phyloP scores from a whole-genome alignment of 306 rosid species.

The Vicia faba region DNA sequence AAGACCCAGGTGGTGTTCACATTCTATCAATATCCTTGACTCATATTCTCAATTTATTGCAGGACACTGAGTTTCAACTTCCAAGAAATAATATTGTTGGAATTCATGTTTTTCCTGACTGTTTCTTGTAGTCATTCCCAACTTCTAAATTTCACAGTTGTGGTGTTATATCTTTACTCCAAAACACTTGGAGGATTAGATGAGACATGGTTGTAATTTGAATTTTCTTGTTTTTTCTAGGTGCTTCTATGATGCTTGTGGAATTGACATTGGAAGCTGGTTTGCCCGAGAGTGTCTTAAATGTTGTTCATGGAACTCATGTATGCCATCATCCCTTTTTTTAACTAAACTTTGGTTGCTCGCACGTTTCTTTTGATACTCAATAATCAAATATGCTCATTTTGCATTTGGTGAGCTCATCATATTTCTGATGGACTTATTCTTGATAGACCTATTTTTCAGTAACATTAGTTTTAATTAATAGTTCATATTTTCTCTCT shows the following conservation, averaged over 20 bases:
- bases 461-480: no score
- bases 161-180: conserved; percentile 23
- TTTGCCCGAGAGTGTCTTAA: conserved; percentile 88
- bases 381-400: conserved; percentile 5
- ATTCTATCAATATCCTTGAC: conserved; percentile 33
- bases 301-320: conserved; percentile 91
- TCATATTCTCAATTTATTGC: conserved; percentile 24
- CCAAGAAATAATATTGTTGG: background rate
- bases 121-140: background rate
- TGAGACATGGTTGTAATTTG: conserved; percentile 1
- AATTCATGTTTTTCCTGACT: background rate
- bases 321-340: conserved; percentile 46
- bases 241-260: conserved; percentile 84
- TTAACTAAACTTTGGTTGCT: conserved; percentile 26
- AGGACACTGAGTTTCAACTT: background rate
- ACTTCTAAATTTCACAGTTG: background rate
- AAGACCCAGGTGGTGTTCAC: conserved; percentile 76
- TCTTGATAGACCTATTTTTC: no score
- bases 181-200: background rate
- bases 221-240: conserved; percentile 44
- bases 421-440: no score
- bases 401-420: conserved; percentile 22
- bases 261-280: conserved; percentile 98
- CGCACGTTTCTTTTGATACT: conserved; percentile 19
- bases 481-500: no score